Conservation (phyloP, 805 yeast genomes). For the Zygoascus tannicola region DNA sequence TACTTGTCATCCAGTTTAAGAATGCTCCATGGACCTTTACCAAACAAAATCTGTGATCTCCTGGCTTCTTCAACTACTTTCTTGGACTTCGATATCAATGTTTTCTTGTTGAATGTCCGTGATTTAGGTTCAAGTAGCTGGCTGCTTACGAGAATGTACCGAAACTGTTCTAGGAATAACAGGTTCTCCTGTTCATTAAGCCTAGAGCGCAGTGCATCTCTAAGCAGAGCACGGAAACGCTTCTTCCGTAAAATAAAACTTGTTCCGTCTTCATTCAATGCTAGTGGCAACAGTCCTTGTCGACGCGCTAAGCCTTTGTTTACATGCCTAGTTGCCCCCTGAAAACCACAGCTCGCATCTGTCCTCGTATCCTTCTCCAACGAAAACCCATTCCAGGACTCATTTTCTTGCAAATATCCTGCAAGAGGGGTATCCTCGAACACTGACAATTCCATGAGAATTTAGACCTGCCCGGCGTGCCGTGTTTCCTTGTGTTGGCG, state of each 20-base stretch:
- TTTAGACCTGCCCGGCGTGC: too few species aligned
- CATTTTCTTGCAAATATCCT: neutral
- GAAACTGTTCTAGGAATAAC: constrained; percentile 41
- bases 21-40: constrained; percentile 16
- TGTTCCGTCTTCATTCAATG: neutral
- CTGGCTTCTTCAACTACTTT: constrained; percentile 1
- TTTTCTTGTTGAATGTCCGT: neutral
- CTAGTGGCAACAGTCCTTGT: neutral
- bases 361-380: neutral
- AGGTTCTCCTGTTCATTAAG: constrained; percentile 23
- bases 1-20: constrained; percentile 10
- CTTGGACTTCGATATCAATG: neutral
- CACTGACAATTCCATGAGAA: neutral
- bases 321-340: neutral
- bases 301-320: neutral
- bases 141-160: constrained; percentile 41
- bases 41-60: constrained; percentile 16
- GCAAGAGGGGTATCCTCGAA: neutral
- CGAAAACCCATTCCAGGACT: neutral
- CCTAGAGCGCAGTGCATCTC: constrained; percentile 20
- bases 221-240: constrained; percentile 19
- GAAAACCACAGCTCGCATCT: neutral
- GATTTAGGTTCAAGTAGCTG: constrained; percentile 30
- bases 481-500: too few species aligned
- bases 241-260: constrained; percentile 8